These are phyloP conservation scores for Solanum habrochaites DNA, from an alignment of 257 asterid genomes.

Conservation along the genomic window DNA sequence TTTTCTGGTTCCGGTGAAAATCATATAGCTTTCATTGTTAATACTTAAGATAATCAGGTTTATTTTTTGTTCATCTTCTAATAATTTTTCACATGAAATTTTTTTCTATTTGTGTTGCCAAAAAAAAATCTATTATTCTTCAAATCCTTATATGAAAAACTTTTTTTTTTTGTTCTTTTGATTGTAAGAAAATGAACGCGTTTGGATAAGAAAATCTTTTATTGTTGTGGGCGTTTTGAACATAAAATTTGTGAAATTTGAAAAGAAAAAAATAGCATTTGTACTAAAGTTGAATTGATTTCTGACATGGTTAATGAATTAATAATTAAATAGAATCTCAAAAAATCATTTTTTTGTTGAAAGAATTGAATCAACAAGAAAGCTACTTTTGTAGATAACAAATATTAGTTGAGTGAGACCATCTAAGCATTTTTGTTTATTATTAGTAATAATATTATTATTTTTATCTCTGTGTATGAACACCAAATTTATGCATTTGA, in stretches of 20 bases:
- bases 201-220: neutral
- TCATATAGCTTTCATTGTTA: neutral
- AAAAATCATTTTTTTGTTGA: neutral
- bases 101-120: neutral
- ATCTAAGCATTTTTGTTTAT: too few species aligned
- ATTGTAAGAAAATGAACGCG: too few species aligned
- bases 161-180: too few species aligned
- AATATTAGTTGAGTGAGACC: too few species aligned
- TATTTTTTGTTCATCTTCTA: too few species aligned
- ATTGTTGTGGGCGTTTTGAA: too few species aligned
- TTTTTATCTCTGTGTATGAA: neutral
- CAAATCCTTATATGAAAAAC: neutral
- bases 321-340: too few species aligned
- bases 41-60: too few species aligned
- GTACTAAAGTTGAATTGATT: neutral
- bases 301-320: neutral
- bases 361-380: neutral
- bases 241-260: too few species aligned
- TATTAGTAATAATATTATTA: too few species aligned
- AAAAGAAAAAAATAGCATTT: too few species aligned
- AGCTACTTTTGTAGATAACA: neutral
- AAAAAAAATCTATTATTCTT: neutral
- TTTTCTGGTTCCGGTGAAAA: neutral
- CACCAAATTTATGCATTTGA: neutral
- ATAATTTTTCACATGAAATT: neutral